Evolutionary conservation across 148 eudicot species (phyloP).

Genomic region (Chenopodium formosanum): DNA sequence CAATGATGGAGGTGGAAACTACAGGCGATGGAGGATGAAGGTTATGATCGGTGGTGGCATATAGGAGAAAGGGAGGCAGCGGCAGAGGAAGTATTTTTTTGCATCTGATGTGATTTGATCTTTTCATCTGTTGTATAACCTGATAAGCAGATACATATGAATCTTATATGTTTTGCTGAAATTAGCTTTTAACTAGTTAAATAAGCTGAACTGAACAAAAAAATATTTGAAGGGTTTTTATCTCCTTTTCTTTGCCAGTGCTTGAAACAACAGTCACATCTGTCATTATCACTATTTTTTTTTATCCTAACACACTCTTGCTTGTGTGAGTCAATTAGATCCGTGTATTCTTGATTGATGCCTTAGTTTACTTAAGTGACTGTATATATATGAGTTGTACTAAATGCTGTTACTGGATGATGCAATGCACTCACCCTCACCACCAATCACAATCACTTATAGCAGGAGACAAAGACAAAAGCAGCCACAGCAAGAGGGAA

Average conservation of each 20-base stretch:
- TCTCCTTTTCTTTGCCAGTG: not conserved
- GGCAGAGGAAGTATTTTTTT: not conserved
- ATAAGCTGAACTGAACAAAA: no score
- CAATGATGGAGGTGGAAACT: not conserved
- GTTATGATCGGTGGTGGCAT: not conserved
- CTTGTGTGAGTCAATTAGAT: not conserved
- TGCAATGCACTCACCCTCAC: no score
- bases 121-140: no score
- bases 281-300: not conserved
- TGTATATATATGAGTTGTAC: not conserved
- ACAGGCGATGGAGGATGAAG: no score
- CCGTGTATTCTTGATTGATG: not conserved
- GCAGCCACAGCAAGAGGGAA: no score
- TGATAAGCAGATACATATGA: no score
- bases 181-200: no score
- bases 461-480: no score
- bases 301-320: not conserved
- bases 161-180: no score
- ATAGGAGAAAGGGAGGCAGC: not conserved
- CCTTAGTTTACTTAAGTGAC: not conserved
- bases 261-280: not conserved
- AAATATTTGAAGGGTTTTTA: no score
- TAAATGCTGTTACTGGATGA: not conserved
- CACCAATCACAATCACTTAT: no score
- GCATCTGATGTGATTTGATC: no score